phyloP scores from a whole-genome alignment of 331 rosid species.

The Quercus phellos region DNA sequence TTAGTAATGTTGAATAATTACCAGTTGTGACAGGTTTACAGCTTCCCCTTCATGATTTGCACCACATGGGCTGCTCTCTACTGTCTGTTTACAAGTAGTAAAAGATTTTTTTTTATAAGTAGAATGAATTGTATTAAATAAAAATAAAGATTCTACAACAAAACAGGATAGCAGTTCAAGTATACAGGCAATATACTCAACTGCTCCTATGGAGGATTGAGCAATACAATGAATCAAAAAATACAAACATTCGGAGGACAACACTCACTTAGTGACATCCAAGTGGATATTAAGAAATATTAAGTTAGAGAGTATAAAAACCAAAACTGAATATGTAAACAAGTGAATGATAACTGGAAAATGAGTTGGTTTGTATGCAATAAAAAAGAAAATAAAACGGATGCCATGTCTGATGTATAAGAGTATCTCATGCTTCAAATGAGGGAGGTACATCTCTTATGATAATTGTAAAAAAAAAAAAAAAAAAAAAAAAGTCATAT shows the following conservation, averaged over 20 bases:
- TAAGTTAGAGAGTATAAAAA: neutral
- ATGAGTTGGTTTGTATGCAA: neutral
- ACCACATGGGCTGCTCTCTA: constrained; percentile 91
- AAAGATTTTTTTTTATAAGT: constrained; percentile 5
- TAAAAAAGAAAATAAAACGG: neutral
- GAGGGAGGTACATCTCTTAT: neutral
- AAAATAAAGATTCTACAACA: too few relatives aligned
- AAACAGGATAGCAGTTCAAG: too few relatives aligned
- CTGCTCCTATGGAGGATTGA: too few relatives aligned
- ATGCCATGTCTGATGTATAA: neutral
- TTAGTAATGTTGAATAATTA: constrained; percentile 25
- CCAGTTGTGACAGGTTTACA: constrained; percentile 90
- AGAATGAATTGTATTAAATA: constrained; percentile 13
- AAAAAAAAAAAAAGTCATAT: neutral
- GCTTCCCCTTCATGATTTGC: constrained; percentile 90
- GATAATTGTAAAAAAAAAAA: neutral
- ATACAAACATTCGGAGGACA: too few relatives aligned
- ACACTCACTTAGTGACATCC: too few relatives aligned
- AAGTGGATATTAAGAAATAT: neutral
- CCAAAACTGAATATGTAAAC: neutral
- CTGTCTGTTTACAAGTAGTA: constrained; percentile 56
- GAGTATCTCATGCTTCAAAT: neutral
- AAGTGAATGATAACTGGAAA: neutral
- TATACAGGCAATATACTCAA: too few relatives aligned
- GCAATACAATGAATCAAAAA: too few relatives aligned